Conservation (phyloP, 192 early-diverging fungal genomes). For the Linnemannia schmuckeri region DNA sequence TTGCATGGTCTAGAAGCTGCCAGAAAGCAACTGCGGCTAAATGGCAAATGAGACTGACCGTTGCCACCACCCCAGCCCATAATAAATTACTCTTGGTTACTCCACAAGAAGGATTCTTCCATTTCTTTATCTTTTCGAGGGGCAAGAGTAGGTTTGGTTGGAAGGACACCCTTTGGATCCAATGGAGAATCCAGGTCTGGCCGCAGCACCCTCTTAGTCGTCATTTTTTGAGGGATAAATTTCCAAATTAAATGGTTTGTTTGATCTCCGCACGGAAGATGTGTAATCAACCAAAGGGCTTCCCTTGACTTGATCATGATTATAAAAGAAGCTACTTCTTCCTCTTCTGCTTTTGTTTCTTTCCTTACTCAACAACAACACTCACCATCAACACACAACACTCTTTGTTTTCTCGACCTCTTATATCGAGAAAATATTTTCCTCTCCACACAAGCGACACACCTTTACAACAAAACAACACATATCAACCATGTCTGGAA, state of each 20-base stretch:
- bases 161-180: not conserved
- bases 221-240: slow-evolving; percentile 4
- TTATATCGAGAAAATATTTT: not conserved
- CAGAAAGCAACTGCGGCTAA: slow-evolving; percentile 2
- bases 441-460: not conserved
- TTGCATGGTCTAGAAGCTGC: not conserved
- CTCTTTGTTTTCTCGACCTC: not conserved
- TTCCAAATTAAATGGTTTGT: not conserved
- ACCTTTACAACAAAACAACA: not conserved
- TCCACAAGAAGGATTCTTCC: not conserved
- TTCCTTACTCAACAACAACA: not conserved
- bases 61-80: not conserved
- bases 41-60: not conserved
- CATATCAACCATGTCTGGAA: slow-evolving; percentile 7
- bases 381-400: not conserved
- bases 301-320: not conserved
- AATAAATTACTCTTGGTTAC: not conserved
- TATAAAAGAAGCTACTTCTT: not conserved
- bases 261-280: not conserved
- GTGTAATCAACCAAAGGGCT: not conserved
- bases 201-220: not conserved
- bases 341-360: not conserved
- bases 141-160: no score
- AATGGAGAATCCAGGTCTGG: slow-evolving; percentile 3
- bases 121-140: no score